phyloP scores from a whole-genome alignment of 2,329 filamentous ascomycete species.

The Diaporthe aspalathi region DNA sequence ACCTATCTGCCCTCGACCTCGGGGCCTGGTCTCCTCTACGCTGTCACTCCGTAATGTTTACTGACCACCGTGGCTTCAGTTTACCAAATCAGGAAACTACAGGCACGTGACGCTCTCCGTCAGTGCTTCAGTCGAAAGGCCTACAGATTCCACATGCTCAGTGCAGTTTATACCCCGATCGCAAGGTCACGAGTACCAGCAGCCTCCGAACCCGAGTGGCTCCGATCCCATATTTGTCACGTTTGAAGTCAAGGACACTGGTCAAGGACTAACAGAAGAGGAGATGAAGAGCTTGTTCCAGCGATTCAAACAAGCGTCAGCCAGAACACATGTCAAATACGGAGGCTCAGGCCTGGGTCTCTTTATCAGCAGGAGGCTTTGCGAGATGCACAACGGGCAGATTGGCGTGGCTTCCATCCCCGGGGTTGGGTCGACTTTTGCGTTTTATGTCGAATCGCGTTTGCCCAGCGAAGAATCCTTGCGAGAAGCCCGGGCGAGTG shows the following conservation, averaged over 20 bases:
- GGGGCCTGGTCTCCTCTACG: no score
- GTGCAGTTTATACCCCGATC: conserved; percentile 74
- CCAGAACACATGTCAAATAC: conserved; percentile 78
- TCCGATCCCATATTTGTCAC: conserved; percentile 71
- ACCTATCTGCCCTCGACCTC: no score
- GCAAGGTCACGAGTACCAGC: conserved; percentile 55
- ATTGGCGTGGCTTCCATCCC: conserved; percentile 79
- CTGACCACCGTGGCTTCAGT: conserved; percentile 48
- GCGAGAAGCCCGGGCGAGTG: conserved; percentile 54
- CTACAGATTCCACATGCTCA: conserved; percentile 54
- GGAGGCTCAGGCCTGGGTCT: conserved; percentile 80
- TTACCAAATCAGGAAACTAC: conserved; percentile 73
- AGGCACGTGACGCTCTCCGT: conserved; percentile 65
- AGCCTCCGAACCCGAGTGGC: conserved; percentile 46
- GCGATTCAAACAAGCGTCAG: conserved; percentile 78
- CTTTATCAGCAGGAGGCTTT: conserved; percentile 83
- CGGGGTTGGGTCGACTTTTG: conserved; percentile 79
- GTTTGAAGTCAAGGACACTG: conserved; percentile 82
- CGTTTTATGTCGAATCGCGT: conserved; percentile 76
- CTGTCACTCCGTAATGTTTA: no score
- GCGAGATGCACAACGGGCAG: conserved; percentile 82
- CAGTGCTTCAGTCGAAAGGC: conserved; percentile 55
- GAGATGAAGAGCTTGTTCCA: conserved; percentile 79
- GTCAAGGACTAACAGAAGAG: conserved; percentile 73
- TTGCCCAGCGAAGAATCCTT: conserved; percentile 54